Evolutionary conservation across 2,329 filamentous ascomycete genomes (phyloP), one percentile per base, ranked within the genome.

Genomic region (Alternaria arbusti): DNA sequence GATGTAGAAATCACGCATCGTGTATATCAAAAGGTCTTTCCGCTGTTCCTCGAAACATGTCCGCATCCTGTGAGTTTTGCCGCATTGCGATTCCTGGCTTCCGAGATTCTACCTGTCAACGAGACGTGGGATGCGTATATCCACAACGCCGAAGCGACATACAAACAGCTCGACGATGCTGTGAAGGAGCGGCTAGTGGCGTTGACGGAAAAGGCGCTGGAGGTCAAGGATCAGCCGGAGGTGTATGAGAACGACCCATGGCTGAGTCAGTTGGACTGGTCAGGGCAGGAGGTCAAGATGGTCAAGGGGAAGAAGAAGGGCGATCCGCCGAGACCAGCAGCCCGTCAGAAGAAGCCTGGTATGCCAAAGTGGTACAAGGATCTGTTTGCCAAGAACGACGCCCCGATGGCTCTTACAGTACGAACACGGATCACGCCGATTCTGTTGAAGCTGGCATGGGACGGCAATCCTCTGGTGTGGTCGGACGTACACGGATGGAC

Each of bases 31-130:
- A 93, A 93, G 63, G 94, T 98, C 1, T 96, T 99, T 67, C 93
- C 94, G 1, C 91, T 91, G 62, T 99, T 97, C 73, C 84, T 97
- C 20, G 86, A 93, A 47, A 92, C 92, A 25, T 99, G 96, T 75
- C 96, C 96, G 0, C 96, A 99, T 80, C 96, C 96, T 0, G 96
- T 99, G 74, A 98, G 94, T 81, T 99, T 99, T 74, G 95, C 93
- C 3, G 96, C 96, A 2, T 85, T 99, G 17, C 88, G 96, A 15
- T 96, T 98, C 78, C 86, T 99, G n/a, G 94, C 94, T 0, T 91
- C 94, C 0, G 94, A 97, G 67, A 97, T 98, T 51, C 83, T 99
- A 8, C 96, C 96, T 0, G 91, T 98, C 47, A 89, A 98, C 78
- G 88, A 91, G 72, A 90, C 91, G 0, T 99, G 96, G 96, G 88